phyloP scores from a whole-genome alignment of 768 basidiomycete genomes.

The Hortiboletus campestris region DNA sequence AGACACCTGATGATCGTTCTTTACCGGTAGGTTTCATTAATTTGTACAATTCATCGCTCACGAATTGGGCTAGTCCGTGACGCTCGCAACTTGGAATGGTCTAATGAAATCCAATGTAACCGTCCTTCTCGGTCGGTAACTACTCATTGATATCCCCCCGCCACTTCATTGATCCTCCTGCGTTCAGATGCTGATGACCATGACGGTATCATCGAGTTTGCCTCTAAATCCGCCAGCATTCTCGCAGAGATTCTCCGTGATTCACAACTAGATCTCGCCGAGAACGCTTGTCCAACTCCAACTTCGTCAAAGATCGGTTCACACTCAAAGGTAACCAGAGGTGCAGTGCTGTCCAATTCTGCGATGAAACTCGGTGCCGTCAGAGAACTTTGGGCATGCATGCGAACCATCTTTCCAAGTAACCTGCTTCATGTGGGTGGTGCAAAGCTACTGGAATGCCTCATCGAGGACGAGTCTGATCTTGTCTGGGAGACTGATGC shows the following conservation, averaged over 20 bases:
- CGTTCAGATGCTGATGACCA: slow-evolving; percentile 44
- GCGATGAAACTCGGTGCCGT: slow-evolving; percentile 58
- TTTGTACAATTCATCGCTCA: background rate
- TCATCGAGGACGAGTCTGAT: slow-evolving; percentile 48
- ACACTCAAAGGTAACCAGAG: slow-evolving; percentile 7
- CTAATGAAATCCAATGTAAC: slow-evolving; percentile 51
- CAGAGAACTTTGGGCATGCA: slow-evolving; percentile 55
- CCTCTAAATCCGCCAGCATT: slow-evolving; percentile 39
- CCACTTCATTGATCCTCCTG: slow-evolving; percentile 5
- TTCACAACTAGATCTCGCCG: slow-evolving; percentile 40
- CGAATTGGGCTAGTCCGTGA: slow-evolving; percentile 37
- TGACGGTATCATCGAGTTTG: slow-evolving; percentile 39
- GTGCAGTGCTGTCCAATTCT: slow-evolving; percentile 34
- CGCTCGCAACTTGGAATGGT: slow-evolving; percentile 56
- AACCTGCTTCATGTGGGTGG: slow-evolving; percentile 43
- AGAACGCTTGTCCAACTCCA: slow-evolving; percentile 23
- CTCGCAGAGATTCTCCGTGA: slow-evolving; percentile 52
- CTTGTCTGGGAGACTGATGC: slow-evolving; percentile 44
- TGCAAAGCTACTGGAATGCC: slow-evolving; percentile 44
- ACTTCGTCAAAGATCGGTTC: slow-evolving; percentile 7
- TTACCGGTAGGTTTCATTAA: slow-evolving; percentile 46
- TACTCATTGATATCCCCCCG: slow-evolving; percentile 3
- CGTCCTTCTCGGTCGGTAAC: slow-evolving; percentile 51
- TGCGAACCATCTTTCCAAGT: slow-evolving; percentile 43
- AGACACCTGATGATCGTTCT: slow-evolving; percentile 42